These are phyloP conservation scores for Actinidia chinensis DNA, from an alignment of 179 eudicot species.

Conservation along the genomic window DNA sequence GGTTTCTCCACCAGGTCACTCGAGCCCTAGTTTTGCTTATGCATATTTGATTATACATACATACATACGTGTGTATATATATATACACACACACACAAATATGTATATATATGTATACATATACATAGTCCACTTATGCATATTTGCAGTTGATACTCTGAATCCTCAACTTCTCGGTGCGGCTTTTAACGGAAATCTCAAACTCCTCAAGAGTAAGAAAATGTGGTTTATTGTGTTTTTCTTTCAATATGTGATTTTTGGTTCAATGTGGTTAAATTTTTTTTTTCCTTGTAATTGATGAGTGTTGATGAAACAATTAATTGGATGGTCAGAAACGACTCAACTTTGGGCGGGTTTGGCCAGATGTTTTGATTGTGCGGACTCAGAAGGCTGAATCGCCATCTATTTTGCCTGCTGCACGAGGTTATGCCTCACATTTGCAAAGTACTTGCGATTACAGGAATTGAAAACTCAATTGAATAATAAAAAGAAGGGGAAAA, in stretches of 20 bases:
- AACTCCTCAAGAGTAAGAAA: conserved; percentile 21
- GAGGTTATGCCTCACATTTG: conserved; percentile 25
- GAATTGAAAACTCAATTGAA: conserved; percentile 20
- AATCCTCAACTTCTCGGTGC: conserved; percentile 7
- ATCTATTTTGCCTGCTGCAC: conserved; percentile 29
- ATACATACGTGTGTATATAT: too few relatives aligned
- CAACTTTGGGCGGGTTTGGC: conserved; percentile 13
- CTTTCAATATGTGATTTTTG: neutral
- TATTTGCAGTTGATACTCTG: neutral
- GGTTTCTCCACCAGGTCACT: too few relatives aligned
- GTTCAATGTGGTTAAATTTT: neutral
- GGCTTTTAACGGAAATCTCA: conserved; percentile 23
- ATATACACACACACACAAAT: too few relatives aligned
- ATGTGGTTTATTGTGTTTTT: neutral
- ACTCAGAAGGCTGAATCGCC: neutral
- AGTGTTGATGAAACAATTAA: neutral
- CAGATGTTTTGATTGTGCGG: conserved; percentile 14
- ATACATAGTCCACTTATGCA: too few relatives aligned
- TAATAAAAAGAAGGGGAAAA: conserved; percentile 10
- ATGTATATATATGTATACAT: too few relatives aligned
- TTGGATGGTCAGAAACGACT: conserved; percentile 13
- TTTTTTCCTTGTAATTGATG: neutral
- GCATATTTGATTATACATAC: too few relatives aligned
- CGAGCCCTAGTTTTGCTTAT: too few relatives aligned
- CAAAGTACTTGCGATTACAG: conserved; percentile 32